Evolutionary conservation across 2,329 filamentous ascomycete genomes (phyloP), one percentile per base, ranked within the genome.

Genomic region (Arachnomyces sp.): DNA sequence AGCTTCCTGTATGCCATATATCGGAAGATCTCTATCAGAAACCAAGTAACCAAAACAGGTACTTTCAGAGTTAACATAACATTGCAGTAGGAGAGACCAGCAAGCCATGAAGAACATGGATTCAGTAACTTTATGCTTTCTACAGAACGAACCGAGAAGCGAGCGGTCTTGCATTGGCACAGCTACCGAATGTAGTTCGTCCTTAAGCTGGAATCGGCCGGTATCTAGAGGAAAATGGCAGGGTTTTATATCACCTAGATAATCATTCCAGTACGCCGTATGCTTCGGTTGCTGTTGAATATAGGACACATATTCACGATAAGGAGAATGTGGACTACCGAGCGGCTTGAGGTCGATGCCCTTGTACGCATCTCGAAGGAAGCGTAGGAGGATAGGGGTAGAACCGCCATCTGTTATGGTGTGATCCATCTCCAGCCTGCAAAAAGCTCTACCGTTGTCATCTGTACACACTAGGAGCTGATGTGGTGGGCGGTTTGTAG

Each of bases 61-160:
- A 40, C 67, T 62, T 35, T 64, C 53, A 7, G 56, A 59, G 2
- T 53, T 56, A 12, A 58, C 59, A 38, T 61, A 64, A 5, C 49
- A 51, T 6, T 57, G 53, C 2, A 65, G 44, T 3, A 66, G 47
- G 21, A 67, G 35, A 3, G 55, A 60, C 62, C 62, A 66, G 13
- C 63, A 60, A 13, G 60, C 68, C 57, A 93, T 86, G 15, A 78
- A 72, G 0, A 84, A 49, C 0, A 82, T 73, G 5, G 52, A 46
- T n/a, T 49, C 50, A 39, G 40, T 55, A 7, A 48, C 16, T 9
- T 39, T 42, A 13, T 48, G 34, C 7, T 36, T 42, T 30, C 35
- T 40, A 34, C 44, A 48, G 29, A 48, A 48, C 8, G 28, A 14
- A 12, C 43, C 41, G 13, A 48, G 32, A 16, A 44, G 29, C 11